A percentile compares a stretch with the other conserved stretches of the same genome.
Evolutionary conservation across 768 basidiomycete genomes (phyloP).

Genomic region (Daedaleopsis sinensis): DNA sequence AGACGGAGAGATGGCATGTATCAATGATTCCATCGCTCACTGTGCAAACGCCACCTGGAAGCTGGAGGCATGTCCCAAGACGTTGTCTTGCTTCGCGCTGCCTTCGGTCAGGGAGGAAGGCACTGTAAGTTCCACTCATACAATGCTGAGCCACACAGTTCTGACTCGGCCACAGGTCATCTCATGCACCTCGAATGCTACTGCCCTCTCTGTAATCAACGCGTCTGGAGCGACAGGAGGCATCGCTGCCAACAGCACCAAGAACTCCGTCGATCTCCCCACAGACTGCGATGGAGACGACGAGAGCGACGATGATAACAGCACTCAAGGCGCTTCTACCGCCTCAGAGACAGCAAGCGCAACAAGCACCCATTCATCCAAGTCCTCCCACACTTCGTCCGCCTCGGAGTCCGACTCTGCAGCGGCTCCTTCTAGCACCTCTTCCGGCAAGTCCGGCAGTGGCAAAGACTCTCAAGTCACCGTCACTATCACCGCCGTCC

Average conservation of each 20-base stretch:
- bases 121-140: constrained; percentile 19
- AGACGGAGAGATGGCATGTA: constrained; percentile 50
- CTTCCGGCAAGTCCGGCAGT: constrained; percentile 31
- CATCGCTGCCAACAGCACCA: constrained; percentile 34
- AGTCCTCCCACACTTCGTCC: constrained; percentile 21
- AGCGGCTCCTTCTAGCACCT: neutral
- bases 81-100: constrained; percentile 53
- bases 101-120: constrained; percentile 47
- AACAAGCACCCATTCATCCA: neutral
- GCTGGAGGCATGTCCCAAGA: constrained; percentile 37
- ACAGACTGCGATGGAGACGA: constrained; percentile 15
- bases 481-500: constrained; percentile 22
- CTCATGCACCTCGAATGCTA: constrained; percentile 55
- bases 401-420: neutral
- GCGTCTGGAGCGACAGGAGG: constrained; percentile 51
- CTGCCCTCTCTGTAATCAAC: constrained; percentile 47
- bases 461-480: constrained; percentile 30
- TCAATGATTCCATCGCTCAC: constrained; percentile 40
- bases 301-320: constrained; percentile 2
- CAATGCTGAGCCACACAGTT: neutral
- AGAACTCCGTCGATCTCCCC: constrained; percentile 26
- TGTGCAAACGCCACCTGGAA: constrained; percentile 49
- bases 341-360: neutral
- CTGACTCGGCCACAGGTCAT: constrained; percentile 37
- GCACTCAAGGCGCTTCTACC: neutral